Evolutionary conservation across 2,329 filamentous ascomycete genomes (phyloP), one percentile per base, ranked within the genome.

Genomic region (Colletotrichum liriopes): DNA sequence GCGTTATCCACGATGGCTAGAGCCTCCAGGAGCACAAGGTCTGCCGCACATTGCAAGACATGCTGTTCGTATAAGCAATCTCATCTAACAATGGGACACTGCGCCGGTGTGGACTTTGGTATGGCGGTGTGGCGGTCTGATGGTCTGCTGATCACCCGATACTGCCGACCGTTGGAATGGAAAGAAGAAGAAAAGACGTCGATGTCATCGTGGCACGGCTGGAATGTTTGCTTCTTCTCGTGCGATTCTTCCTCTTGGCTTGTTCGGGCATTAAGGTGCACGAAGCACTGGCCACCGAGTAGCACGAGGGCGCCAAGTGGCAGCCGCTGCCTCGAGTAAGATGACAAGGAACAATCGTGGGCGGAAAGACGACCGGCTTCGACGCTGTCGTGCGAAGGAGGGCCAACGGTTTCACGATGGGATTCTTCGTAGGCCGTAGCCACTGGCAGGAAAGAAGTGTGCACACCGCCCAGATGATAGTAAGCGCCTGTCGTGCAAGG

Each of bases 171-270:
- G 54, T 69, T 70, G 32, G 39, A 43, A 32, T 39, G 32, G 43
- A 58, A 41, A 35, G 39, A 51, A 35, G 54, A 55, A 70, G 54
- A 26, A 65, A 56, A 37, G n/a, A 47, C 37, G 37, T 26, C 65
- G 18, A 45, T 43, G 60, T 20, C 47, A 69, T 72, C 65, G 52
- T 72, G 59, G 47, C 54, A 69, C 54, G 54, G 60, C 54, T 65
- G 59, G 47, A 60, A 65, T 65, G 59, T 65, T 72, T 72, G 65
- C 69, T 70, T 65, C 43, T 70, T n/a, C 43, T 72, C 35, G 65
- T 72, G 65, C 59, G 49, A 72, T 68, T 35, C 26, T 58, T 58
- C 20, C 49, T 14, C 20, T 26, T 43, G 47, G 32, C 59, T 29
- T 41, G 37, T 41, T 39, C 58, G 49, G 58, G 26, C 43, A 64